phyloP scores from a whole-genome alignment of 2,329 filamentous ascomycete genomes.

The Penicillium aurantiogriseum region DNA sequence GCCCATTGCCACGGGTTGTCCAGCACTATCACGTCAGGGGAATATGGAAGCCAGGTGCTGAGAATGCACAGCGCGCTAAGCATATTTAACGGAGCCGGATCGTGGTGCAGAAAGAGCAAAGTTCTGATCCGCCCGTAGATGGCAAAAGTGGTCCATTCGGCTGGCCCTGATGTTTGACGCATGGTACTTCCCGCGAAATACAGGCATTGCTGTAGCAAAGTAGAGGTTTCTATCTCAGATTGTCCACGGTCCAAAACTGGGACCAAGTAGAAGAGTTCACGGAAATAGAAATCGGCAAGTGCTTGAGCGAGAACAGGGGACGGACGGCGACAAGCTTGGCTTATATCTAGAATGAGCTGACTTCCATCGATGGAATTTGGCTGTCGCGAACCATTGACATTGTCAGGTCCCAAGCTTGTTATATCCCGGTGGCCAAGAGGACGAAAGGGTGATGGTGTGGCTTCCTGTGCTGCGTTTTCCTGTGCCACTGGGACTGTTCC shows the following conservation, averaged over 20 bases:
- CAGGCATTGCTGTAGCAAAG: constrained; percentile 9
- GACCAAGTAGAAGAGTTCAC: constrained; percentile 4
- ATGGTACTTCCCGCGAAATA: constrained; percentile 12
- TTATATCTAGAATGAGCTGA: constrained; percentile 1
- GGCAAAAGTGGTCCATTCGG: constrained; percentile 10
- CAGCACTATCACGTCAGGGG: constrained; percentile 1
- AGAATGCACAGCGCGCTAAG: constrained; percentile 6
- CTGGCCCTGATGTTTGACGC: constrained; percentile 6
- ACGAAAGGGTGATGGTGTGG: background rate
- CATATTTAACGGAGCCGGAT: constrained; percentile 6
- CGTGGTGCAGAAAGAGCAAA: constrained; percentile 6
- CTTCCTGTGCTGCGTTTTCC: background rate
- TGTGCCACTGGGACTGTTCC: background rate
- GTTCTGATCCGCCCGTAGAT: constrained; percentile 12
- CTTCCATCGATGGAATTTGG: constrained; percentile 1
- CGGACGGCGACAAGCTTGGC: constrained; percentile 1
- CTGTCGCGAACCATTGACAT: background rate
- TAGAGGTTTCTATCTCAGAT: background rate
- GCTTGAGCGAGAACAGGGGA: constrained; percentile 1
- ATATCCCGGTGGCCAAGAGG: background rate
- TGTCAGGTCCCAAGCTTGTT: background rate
- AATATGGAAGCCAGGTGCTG: constrained; percentile 9
- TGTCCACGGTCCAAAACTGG: constrained; percentile 5
- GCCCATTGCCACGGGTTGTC: constrained; percentile 15
- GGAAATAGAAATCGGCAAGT: constrained; percentile 9